These are phyloP conservation scores for Sclerotinia nivalis DNA, from an alignment of 2,329 filamentous ascomycete species.

Conservation along the genomic window DNA sequence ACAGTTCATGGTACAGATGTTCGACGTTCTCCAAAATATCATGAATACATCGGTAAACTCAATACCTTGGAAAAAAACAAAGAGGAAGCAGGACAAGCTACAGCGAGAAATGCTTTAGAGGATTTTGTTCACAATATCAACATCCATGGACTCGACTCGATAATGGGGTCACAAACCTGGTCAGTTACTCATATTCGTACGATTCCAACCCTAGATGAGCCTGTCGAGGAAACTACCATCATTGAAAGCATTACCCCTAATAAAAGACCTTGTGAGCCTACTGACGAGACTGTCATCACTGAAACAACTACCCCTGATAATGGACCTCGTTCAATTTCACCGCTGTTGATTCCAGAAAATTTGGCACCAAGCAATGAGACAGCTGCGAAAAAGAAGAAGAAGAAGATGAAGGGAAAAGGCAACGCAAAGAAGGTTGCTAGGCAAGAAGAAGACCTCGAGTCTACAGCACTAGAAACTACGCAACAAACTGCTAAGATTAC, in stretches of 20 bases:
- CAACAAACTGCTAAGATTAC: not conserved
- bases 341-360: not conserved
- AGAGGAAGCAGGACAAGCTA: not conserved
- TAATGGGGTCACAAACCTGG: conserved; percentile 14
- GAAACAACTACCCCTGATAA: not conserved
- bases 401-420: not conserved
- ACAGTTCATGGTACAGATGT: conserved; percentile 5
- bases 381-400: conserved; percentile 6
- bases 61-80: not conserved
- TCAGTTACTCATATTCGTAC: not conserved
- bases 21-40: conserved; percentile 13
- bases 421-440: conserved; percentile 6
- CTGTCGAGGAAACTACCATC: not conserved
- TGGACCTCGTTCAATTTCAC: conserved; percentile 1
- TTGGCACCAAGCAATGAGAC: not conserved
- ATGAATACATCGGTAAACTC: not conserved
- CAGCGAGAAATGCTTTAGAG: not conserved
- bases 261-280: not conserved
- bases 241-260: not conserved
- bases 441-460: not conserved
- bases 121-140: conserved; percentile 5
- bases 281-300: not conserved
- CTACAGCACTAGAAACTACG: not conserved
- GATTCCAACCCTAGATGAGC: not conserved
- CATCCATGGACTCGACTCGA: conserved; percentile 6